Base-by-base conservation (phyloP, 805 yeast genomes). In the Limtongia smithiae region DNA sequence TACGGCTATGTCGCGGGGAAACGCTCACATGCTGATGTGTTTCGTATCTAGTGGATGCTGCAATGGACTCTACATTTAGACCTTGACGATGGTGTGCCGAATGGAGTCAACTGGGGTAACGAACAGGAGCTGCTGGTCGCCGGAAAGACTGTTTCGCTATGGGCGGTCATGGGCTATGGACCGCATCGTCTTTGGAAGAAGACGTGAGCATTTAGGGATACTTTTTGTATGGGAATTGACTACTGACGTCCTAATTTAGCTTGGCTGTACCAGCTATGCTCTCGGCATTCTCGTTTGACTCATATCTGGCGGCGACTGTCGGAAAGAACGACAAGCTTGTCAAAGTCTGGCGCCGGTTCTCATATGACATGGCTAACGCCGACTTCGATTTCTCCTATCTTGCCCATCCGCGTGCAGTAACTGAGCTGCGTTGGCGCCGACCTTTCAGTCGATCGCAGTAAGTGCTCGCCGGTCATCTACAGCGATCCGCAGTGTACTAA, bases 281-380 rank as follows among this genome's bases (percentile, higher is more conserved):
- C 41, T 76, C 81, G 3, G 70, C 72, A 27, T 76, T 85, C 21
- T 79, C 95, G 0, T 79, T 78, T n/a, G 84, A 85, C 55, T 78
- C 88, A 0, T 75, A 76, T 44, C 71, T 81, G 37, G 78, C 89
- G 18, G 84, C 89, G 7, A 75, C 83, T 41, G 73, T 77, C 33
- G 81, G 85, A 0, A 70, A 69, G 35, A 78, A 75, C 62, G 95
- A 87, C 63, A 71, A 72, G 31, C 69, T 84, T 12, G 80, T 86
- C 25, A 87, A 86, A 62, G 71, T 87, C 1, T 90, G 96, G 95
- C 74, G 81, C 46, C 70, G 96, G 43, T 72, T 80, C 6, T 76
- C 83, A 6, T 85, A 81, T 60, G 88, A 84, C 30, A 74, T 76
- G 24, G 80, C 78, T 31, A 75, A 79, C 34, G 52, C 45, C 11